These are phyloP conservation scores for Aureobasidium musti DNA, from an alignment of 2,329 filamentous ascomycete species.

Conservation along the genomic window DNA sequence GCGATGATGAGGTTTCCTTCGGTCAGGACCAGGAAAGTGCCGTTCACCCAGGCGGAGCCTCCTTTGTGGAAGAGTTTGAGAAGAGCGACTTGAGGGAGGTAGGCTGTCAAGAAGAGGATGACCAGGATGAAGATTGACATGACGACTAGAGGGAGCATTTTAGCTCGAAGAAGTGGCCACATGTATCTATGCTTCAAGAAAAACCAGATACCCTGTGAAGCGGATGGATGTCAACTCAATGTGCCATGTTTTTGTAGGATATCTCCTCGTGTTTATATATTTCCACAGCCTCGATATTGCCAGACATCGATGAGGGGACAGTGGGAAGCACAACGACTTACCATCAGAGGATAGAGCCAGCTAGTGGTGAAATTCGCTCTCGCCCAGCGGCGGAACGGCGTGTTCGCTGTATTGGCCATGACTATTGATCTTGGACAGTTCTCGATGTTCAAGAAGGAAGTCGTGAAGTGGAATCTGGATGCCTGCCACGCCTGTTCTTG, in stretches of 20 bases:
- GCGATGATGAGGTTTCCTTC: constrained; percentile 64
- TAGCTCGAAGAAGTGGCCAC: constrained; percentile 75
- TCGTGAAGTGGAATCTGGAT: constrained; percentile 11
- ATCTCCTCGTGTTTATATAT: not conserved
- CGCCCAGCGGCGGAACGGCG: constrained; percentile 22
- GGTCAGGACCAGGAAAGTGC: constrained; percentile 76
- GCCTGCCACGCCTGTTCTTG: constrained; percentile 14
- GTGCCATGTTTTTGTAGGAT: not conserved
- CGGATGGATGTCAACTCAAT: not conserved
- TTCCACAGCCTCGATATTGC: not conserved
- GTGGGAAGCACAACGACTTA: not conserved
- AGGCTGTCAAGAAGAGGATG: constrained; percentile 85
- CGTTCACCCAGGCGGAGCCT: constrained; percentile 83
- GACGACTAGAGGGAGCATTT: constrained; percentile 76
- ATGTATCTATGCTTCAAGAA: constrained; percentile 76
- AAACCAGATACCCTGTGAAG: constrained; percentile 71
- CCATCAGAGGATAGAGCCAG: constrained; percentile 41
- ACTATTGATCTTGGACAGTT: not conserved
- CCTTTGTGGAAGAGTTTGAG: constrained; percentile 83
- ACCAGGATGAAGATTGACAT: constrained; percentile 80
- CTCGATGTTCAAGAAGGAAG: not conserved
- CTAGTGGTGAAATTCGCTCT: constrained; percentile 40
- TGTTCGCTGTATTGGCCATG: constrained; percentile 18
- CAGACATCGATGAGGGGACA: not conserved
- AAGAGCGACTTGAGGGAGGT: constrained; percentile 85